Base-by-base conservation (phyloP, 1,284 basidiomycete genomes). In the Naganishia sp. region DNA sequence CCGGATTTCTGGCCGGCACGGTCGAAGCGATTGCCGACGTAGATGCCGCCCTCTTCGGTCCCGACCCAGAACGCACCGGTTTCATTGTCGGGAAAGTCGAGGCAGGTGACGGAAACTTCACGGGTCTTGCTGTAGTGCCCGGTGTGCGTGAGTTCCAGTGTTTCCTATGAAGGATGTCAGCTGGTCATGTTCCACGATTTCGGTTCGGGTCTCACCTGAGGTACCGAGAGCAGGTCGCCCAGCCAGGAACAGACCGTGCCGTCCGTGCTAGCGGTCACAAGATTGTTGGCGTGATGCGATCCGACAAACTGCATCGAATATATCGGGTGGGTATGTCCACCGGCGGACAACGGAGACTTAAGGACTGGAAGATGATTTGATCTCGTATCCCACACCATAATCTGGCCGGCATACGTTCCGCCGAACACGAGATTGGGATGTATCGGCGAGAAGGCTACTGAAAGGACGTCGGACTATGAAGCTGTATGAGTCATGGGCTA, bases 271-370 rank as follows among this genome's bases (percentile, higher is more conserved):
- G 90, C 92, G 18, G 93, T 93, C 66, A 99, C 92, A 64, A 99
- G 82, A 75, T 95, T 96, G 78, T 98, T 94, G 5, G 96, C 96
- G 76, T 99, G 97, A 77, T 97, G 94, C 3, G 94, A 96, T 11
- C 96, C 96, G 25, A 98, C 90, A 86, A 97, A 92, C 73, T 91
- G 88, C 86, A 99, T 93, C 0, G 90, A 90, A 81, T 99, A 99
- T 48, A 99, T 93, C 1, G 96, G 96, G 78, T 99, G 95, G 2
- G 95, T 98, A 76, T 99, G 96, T 0, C 96, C 94, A 33, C 90
- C 87, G 2, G 93, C 91, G 6, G 92, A 94, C 52, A 99, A 81
- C 0, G 96, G 96, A 5, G 95, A 96, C 81, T 98, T 99, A 68
- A 98, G 84, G 1, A 98, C 92, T 0, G 96, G 95, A 6, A 97